phyloP scores from a whole-genome alignment of 2,329 filamentous ascomycete species.

The Colletotrichum magnum region DNA sequence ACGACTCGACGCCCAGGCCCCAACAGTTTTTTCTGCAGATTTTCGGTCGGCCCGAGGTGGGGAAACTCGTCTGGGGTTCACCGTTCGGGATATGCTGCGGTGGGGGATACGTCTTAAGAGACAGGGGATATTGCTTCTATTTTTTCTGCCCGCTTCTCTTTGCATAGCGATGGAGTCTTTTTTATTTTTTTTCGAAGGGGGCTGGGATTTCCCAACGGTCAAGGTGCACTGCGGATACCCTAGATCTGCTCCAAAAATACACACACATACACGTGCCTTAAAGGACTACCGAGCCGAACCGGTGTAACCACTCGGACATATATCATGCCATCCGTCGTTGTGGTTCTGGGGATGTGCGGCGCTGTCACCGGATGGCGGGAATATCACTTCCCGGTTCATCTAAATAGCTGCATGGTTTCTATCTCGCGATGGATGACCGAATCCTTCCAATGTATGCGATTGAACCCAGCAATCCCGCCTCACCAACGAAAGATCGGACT shows the following conservation, averaged over 20 bases:
- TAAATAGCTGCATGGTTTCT: neutral
- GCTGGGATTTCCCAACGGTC: neutral
- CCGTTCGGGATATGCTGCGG: too few relatives aligned
- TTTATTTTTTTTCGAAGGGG: too few relatives aligned
- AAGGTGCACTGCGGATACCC: too few relatives aligned
- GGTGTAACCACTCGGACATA: neutral
- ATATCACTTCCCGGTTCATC: too few relatives aligned
- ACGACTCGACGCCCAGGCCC: too few relatives aligned
- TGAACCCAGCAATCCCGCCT: too few relatives aligned
- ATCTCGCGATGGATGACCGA: neutral
- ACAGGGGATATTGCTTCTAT: too few relatives aligned
- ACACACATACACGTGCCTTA: neutral
- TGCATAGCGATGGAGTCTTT: slow-evolving; percentile 27
- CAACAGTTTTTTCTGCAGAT: neutral
- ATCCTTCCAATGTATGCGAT: neutral
- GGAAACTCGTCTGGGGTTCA: slow-evolving; percentile 12
- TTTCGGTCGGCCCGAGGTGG: slow-evolving; percentile 1
- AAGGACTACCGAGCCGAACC: neutral
- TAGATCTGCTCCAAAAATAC: too few relatives aligned
- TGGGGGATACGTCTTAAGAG: too few relatives aligned
- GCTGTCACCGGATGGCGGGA: neutral
- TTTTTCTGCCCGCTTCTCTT: neutral
- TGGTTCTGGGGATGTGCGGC: neutral
- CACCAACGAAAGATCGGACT: too few relatives aligned
- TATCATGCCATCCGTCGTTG: neutral